Conservation (phyloP, 169 alveolate species). For the Plasmodium knowlesi region DNA sequence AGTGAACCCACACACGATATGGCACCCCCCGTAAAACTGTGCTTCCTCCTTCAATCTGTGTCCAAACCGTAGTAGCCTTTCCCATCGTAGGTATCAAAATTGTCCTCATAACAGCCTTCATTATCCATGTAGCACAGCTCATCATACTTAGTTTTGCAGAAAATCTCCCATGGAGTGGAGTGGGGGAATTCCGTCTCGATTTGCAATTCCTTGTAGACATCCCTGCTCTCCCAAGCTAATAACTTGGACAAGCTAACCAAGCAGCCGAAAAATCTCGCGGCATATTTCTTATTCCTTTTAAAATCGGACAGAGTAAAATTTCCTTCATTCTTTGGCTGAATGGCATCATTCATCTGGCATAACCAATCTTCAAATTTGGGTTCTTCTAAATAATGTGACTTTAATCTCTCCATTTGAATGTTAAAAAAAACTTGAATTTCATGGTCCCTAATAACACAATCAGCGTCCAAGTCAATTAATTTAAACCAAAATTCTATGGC, state of each 20-base stretch:
- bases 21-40: too few relatives aligned
- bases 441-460: conserved; percentile 74
- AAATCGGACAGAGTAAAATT: conserved; percentile 72
- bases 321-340: conserved; percentile 66
- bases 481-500: conserved; percentile 73
- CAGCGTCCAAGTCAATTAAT: conserved; percentile 70
- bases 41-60: not conserved
- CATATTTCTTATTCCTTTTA: conserved; percentile 69
- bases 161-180: conserved; percentile 74
- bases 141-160: conserved; percentile 67
- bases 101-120: conserved; percentile 61
- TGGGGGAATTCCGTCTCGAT: conserved; percentile 67
- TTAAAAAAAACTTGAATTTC: conserved; percentile 72
- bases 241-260: conserved; percentile 71
- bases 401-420: conserved; percentile 68
- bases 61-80: not conserved
- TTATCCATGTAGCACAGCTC: conserved; percentile 70
- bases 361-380: conserved; percentile 77
- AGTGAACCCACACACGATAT: not conserved
- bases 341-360: conserved; percentile 76
- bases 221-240: conserved; percentile 75
- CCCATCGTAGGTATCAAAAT: conserved; percentile 26
- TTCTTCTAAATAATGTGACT: conserved; percentile 73
- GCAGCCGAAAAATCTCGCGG: conserved; percentile 69
- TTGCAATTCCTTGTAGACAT: conserved; percentile 67